Evolutionary conservation across 805 yeast genomes (phyloP).

Genomic region (Blastobotrys attinorum): DNA sequence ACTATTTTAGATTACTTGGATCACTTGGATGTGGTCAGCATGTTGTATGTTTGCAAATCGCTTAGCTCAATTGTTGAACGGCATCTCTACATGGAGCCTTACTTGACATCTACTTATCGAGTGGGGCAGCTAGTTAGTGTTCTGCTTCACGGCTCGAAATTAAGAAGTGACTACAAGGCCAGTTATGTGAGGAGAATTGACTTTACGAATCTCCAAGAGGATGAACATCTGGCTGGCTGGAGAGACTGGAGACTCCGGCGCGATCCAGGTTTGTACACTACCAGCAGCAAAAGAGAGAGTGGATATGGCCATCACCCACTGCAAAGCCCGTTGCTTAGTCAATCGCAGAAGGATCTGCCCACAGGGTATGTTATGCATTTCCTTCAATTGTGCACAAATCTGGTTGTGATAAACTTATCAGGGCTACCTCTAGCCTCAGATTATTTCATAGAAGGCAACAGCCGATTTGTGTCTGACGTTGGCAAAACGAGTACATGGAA

Average conservation of each 20-base stretch:
- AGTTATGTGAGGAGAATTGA: conserved; percentile 46
- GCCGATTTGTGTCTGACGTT: conserved; percentile 31
- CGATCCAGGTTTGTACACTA: conserved; percentile 59
- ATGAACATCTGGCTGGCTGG: conserved; percentile 64
- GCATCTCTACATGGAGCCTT: conserved; percentile 46
- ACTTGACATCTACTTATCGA: conserved; percentile 63
- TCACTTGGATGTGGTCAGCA: conserved; percentile 35
- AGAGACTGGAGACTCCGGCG: conserved; percentile 80
- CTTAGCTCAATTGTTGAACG: conserved; percentile 47
- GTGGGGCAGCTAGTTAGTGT: conserved; percentile 73
- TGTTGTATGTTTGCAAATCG: conserved; percentile 44
- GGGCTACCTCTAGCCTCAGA: conserved; percentile 59
- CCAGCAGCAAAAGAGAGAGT: conserved; percentile 11
- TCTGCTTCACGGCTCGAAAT: conserved; percentile 45
- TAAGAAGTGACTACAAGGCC: conserved; percentile 34
- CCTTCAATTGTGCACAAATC: conserved; percentile 56
- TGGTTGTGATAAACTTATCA: conserved; percentile 49
- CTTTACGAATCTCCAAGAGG: conserved; percentile 37
- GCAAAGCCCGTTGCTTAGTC: conserved; percentile 41
- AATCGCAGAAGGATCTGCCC: conserved; percentile 71
- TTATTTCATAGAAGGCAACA: conserved; percentile 33
- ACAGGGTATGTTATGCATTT: conserved; percentile 67
- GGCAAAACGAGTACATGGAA: conserved; percentile 25
- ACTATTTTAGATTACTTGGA: conserved; percentile 24
- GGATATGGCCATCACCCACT: conserved; percentile 13